These are phyloP conservation scores for Sergeia podlipaevii DNA, from an alignment of 208 protist genomes.

Conservation along the genomic window DNA sequence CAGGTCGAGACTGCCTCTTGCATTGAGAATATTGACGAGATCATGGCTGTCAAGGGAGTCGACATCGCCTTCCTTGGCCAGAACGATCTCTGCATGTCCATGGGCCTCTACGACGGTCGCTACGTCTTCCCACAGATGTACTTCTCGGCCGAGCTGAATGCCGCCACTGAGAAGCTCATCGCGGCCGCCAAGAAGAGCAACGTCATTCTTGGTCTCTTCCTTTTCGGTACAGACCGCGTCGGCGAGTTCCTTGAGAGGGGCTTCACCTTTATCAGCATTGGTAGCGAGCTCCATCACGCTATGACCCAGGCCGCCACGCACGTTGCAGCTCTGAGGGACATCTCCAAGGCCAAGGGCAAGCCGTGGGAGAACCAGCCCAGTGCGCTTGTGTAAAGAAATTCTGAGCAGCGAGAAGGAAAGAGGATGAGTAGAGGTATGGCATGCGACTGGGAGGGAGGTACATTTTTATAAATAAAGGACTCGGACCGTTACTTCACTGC, in stretches of 20 bases:
- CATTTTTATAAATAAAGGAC: no score
- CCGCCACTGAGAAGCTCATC: slow-evolving; percentile 61
- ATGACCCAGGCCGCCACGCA: slow-evolving; percentile 62
- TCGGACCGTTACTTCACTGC: no score
- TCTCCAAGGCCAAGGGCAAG: slow-evolving; percentile 48
- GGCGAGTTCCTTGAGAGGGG: slow-evolving; percentile 80
- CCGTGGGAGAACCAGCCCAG: slow-evolving; percentile 66
- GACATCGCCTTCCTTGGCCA: slow-evolving; percentile 81
- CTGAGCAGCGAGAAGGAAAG: background rate
- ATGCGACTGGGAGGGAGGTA: background rate
- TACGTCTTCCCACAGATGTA: slow-evolving; percentile 86
- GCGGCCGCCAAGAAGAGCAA: slow-evolving; percentile 61
- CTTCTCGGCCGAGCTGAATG: slow-evolving; percentile 64
- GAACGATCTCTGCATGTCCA: slow-evolving; percentile 84
- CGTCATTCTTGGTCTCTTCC: slow-evolving; percentile 69
- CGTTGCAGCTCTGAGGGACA: slow-evolving; percentile 51
- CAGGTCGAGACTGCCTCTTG: slow-evolving; percentile 76
- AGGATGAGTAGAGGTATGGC: background rate
- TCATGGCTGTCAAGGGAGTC: slow-evolving; percentile 74
- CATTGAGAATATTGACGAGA: slow-evolving; percentile 80
- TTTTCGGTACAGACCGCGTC: slow-evolving; percentile 77
- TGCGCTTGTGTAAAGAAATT: slow-evolving; percentile 42
- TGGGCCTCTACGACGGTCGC: slow-evolving; percentile 76
- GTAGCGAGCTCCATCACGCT: slow-evolving; percentile 76
- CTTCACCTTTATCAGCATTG: slow-evolving; percentile 81